phyloP scores from a whole-genome alignment of 768 basidiomycete species.

The Boletus bicolor region DNA sequence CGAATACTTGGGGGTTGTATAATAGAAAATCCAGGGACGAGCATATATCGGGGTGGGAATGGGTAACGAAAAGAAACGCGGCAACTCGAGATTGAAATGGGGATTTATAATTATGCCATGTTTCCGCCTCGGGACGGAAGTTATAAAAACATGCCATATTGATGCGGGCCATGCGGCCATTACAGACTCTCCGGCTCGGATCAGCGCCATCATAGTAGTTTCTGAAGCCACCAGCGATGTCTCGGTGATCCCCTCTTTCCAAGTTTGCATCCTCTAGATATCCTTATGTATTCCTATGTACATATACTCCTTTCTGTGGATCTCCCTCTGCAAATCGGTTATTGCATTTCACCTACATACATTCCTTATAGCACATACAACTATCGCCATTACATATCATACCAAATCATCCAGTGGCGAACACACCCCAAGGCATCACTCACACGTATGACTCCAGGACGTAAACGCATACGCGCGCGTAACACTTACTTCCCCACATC shows the following conservation, averaged over 20 bases:
- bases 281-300: no score
- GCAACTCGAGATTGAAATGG: no score
- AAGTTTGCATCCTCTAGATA: neutral
- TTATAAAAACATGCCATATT: neutral
- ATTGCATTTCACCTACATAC: conserved; percentile 5
- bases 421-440: neutral
- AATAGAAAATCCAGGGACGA: neutral
- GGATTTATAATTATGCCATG: neutral
- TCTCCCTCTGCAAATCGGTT: neutral
- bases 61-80: neutral
- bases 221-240: neutral
- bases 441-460: conserved; percentile 5
- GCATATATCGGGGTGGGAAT: neutral
- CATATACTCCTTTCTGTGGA: neutral
- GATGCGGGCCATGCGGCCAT: neutral
- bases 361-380: conserved; percentile 1
- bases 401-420: conserved; percentile 10
- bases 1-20: neutral
- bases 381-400: conserved; percentile 20
- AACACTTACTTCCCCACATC: conserved; percentile 18
- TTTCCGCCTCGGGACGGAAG: neutral
- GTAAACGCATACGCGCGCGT: conserved; percentile 4
- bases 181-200: neutral
- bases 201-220: conserved; percentile 1
- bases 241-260: neutral